phyloP scores from a whole-genome alignment of 495 filamentous ascomycete genomes.

The Xanthoparmelia taractica region DNA sequence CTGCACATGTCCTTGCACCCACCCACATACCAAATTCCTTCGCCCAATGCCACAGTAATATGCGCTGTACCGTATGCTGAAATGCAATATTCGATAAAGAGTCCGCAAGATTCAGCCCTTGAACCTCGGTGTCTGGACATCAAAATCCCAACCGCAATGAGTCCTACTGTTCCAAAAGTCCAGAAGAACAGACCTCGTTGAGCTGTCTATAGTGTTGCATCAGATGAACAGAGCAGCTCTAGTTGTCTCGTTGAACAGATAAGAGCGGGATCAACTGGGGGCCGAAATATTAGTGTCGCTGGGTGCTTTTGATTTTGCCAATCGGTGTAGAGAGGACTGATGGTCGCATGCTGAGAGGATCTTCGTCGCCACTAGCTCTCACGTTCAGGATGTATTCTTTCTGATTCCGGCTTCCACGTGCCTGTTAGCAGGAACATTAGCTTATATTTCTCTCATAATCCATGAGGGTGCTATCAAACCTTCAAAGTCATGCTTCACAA shows the following conservation, averaged over 20 bases:
- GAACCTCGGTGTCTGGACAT: constrained; percentile 25
- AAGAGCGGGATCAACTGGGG: not conserved
- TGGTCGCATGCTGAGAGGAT: not conserved
- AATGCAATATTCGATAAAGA: constrained; percentile 2
- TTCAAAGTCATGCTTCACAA: constrained; percentile 95
- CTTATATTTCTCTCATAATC: not conserved
- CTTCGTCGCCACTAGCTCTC: constrained; percentile 9
- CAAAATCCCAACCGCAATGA: constrained; percentile 1
- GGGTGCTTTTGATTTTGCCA: not conserved
- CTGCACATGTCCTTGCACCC: not conserved
- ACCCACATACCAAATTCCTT: not conserved
- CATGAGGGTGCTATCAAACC: constrained; percentile 43
- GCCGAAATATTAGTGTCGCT: not conserved
- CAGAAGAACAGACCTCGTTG: not conserved
- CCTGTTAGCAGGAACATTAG: constrained; percentile 39
- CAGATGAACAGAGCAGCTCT: not conserved
- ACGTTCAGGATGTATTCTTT: constrained; percentile 30
- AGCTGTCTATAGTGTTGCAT: not conserved
- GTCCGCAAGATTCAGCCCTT: constrained; percentile 31
- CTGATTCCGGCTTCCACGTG: constrained; percentile 69
- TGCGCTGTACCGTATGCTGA: constrained; percentile 10
- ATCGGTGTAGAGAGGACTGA: not conserved
- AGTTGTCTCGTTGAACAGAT: no score
- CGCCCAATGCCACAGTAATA: constrained; percentile 9
- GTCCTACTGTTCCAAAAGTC: not conserved